Conservation (phyloP, 2,329 filamentous ascomycete genomes). For the Aspergillus luchuensis region DNA sequence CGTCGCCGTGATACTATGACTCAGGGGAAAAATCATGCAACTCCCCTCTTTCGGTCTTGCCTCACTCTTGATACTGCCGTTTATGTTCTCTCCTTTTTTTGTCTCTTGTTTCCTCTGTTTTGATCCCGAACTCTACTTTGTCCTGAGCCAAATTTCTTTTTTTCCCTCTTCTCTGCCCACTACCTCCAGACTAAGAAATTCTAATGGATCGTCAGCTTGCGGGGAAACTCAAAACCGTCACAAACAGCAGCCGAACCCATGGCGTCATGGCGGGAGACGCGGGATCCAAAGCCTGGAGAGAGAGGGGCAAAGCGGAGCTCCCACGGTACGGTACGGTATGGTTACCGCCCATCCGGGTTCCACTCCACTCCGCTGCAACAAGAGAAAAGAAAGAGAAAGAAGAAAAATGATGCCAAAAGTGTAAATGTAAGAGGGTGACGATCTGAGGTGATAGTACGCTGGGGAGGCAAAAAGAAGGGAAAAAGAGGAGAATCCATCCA, state of each 20-base stretch:
- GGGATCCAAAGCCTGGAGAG: constrained; percentile 6
- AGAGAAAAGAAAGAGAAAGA: too few species aligned
- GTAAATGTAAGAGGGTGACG: background rate
- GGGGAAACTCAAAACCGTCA: constrained; percentile 17
- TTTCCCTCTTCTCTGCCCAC: background rate
- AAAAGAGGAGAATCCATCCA: background rate
- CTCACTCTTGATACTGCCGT: background rate
- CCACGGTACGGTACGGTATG: constrained; percentile 16
- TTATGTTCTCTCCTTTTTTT: too few species aligned
- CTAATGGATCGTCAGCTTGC: constrained; percentile 18
- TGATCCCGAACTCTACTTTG: background rate
- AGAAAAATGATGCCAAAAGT: background rate
- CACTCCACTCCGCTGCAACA: constrained; percentile 4
- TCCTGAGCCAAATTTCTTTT: background rate
- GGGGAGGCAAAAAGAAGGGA: background rate
- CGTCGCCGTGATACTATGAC: background rate
- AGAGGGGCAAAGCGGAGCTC: constrained; percentile 6
- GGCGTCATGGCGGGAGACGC: constrained; percentile 23
- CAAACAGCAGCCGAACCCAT: constrained; percentile 15
- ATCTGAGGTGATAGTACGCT: background rate
- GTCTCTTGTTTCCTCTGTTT: background rate
- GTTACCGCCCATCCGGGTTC: constrained; percentile 4
- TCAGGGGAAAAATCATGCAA: constrained; percentile 1
- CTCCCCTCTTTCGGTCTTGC: background rate
- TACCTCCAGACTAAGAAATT: background rate